Conservation (phyloP, 139 green algal genomes). For the Chlamydomonas sp. region DNA sequence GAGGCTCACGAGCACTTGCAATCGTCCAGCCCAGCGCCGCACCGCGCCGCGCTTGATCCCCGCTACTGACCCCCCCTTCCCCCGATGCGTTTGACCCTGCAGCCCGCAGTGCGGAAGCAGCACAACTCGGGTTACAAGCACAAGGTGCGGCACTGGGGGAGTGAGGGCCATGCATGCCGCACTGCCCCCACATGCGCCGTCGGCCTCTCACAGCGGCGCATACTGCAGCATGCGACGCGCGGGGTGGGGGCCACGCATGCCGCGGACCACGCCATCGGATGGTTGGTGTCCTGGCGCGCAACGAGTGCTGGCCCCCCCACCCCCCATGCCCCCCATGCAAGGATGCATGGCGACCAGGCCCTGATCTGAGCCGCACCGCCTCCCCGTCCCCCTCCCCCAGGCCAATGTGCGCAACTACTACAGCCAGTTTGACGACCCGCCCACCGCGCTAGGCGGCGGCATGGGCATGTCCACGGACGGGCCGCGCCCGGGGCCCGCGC, state of each 20-base stretch:
- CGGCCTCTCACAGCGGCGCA: no score
- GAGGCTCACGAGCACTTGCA: constrained; percentile 6
- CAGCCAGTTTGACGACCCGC: constrained; percentile 71
- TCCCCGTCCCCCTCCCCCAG: constrained; percentile 28
- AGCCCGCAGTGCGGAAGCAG: constrained; percentile 90
- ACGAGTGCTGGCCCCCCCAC: no score
- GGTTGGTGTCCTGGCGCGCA: no score
- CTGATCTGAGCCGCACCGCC: background rate
- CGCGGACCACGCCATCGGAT: no score
- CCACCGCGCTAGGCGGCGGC: background rate
- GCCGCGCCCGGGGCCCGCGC: background rate
- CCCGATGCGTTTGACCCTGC: constrained; percentile 7
- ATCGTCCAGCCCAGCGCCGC: background rate
- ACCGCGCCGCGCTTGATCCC: background rate
- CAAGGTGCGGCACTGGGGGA: constrained; percentile 53
- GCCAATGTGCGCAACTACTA: constrained; percentile 93
- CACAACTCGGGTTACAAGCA: constrained; percentile 96
- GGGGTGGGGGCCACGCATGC: no score
- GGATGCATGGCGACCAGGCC: no score
- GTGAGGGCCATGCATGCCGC: no score
- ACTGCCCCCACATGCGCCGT: no score
- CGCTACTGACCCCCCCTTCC: background rate
- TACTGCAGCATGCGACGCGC: no score
- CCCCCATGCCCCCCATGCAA: no score
- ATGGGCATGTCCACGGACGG: background rate